Evolutionary conservation across 768 basidiomycete genomes (phyloP), one percentile per base, ranked within the genome.

Genomic region (Butyriboletus loyo): DNA sequence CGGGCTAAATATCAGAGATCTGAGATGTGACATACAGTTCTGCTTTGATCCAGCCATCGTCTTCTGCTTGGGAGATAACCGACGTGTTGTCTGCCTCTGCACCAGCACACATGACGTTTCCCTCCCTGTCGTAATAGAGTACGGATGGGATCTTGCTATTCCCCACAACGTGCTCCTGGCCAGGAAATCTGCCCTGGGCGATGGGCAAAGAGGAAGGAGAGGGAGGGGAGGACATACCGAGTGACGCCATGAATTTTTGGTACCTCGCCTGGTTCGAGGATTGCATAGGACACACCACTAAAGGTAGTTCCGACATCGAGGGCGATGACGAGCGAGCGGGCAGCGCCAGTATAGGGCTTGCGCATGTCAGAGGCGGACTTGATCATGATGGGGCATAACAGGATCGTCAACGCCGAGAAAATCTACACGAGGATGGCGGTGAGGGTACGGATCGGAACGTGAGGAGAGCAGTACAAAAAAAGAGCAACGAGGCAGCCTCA

Each of bases 301-400:
- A 90, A 90, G 0, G 89, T 91, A 1, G 88, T 91, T 24, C 89
- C 89, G 57, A 91, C 80, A 62, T 91, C 89, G 67, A 91, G 81
- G 6, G 89, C 88, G 60, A 91, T 77, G 56, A 86, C 87, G 49
- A 91, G 79, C 52, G 85, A 80, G 59, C 87, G 78, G 17, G 73
- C 71, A 13, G 75, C 62, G 41, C 89, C 89, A 7, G 70, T 76
- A 67, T 88, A 89, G 22, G 88, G 89, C 69, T 87, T 89, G 50
- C 89, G 80, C 61, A 81, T 82, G 65, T 84, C 83, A 14, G 77
- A 72, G n/a, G 76, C 68, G 38, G 78, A 72, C 68, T 82, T 81
- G 52, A 53, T 63, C 77, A 81, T 79, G 63, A 55, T 53, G 21
- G 31, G 15, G 22, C 32, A 46, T 48, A 28, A 10, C 24, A 17